Conservation (phyloP, 1,284 basidiomycete genomes). For the Gymnopus androsaceus region DNA sequence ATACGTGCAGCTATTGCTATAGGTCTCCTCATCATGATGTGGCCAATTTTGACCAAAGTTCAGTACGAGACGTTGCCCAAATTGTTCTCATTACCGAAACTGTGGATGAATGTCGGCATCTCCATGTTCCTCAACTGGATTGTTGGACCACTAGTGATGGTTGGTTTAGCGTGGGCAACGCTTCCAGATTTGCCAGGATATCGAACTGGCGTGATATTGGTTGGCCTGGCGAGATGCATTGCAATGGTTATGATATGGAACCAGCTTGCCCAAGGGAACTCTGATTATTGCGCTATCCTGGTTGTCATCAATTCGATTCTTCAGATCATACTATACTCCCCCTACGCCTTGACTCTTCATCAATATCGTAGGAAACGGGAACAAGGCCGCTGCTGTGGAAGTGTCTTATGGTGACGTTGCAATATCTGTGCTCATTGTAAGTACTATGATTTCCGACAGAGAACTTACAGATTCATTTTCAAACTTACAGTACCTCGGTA, state of each 20-base stretch:
- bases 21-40: constrained; percentile 89
- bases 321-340: constrained; percentile 81
- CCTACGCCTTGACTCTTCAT: constrained; percentile 77
- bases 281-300: constrained; percentile 76
- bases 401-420: no score
- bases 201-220: constrained; percentile 58
- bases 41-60: constrained; percentile 81
- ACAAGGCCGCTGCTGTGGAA: no score
- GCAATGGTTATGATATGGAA: constrained; percentile 90
- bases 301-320: constrained; percentile 65
- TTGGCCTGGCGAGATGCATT: constrained; percentile 64
- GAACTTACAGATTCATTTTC: no score
- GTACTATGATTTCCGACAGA: no score
- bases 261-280: constrained; percentile 74
- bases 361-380: constrained; percentile 67
- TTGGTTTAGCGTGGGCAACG: constrained; percentile 82
- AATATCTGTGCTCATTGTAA: constrained; percentile 76
- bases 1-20: constrained; percentile 63
- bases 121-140: constrained; percentile 85
- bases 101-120: constrained; percentile 71
- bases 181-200: constrained; percentile 75
- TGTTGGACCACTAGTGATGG: constrained; percentile 80
- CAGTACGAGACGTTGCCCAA: constrained; percentile 75
- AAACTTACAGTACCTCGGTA: constrained; percentile 62
- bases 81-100: constrained; percentile 53